These are phyloP conservation scores for Magnolia changhungtana DNA, from an alignment of 164 flowering plant genomes.

Conservation along the genomic window DNA sequence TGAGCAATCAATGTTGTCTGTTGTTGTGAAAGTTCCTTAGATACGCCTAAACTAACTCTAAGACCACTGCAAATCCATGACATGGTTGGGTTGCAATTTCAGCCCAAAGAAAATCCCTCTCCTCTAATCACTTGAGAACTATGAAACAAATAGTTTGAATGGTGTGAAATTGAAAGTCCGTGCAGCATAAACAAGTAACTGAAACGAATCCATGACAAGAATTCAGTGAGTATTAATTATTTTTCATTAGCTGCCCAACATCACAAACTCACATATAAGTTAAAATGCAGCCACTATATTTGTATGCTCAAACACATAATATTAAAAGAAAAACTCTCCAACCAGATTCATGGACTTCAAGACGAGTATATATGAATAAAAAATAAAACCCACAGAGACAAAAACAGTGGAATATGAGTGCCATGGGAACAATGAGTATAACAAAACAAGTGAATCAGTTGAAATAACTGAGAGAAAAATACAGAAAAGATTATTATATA, in stretches of 20 bases:
- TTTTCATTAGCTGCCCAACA: not conserved
- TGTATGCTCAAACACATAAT: too few species aligned
- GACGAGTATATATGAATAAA: too few species aligned
- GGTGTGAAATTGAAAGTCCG: not conserved
- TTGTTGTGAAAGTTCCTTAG: too few species aligned
- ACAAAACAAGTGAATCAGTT: not conserved
- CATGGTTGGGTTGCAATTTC: too few species aligned
- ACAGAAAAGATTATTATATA: too few species aligned
- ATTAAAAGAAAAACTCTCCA: not conserved
- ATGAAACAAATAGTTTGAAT: not conserved
- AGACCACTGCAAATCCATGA: too few species aligned
- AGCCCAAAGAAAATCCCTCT: not conserved
- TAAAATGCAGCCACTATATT: not conserved
- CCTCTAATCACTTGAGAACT: not conserved
- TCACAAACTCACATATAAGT: not conserved
- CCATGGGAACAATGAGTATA: not conserved
- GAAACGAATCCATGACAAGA: not conserved
- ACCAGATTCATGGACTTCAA: too few species aligned
- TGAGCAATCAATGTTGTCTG: too few species aligned
- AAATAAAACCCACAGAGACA: slow-evolving; percentile 31
- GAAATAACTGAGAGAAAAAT: too few species aligned
- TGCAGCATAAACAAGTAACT: not conserved
- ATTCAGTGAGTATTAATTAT: not conserved
- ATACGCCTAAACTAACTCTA: too few species aligned
- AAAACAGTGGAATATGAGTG: too few species aligned